A percentile compares a stretch with the other conserved stretches of the same genome.
phyloP scores from a whole-genome alignment of 176 grass and related monocot species.

The Aegilops speltoides region DNA sequence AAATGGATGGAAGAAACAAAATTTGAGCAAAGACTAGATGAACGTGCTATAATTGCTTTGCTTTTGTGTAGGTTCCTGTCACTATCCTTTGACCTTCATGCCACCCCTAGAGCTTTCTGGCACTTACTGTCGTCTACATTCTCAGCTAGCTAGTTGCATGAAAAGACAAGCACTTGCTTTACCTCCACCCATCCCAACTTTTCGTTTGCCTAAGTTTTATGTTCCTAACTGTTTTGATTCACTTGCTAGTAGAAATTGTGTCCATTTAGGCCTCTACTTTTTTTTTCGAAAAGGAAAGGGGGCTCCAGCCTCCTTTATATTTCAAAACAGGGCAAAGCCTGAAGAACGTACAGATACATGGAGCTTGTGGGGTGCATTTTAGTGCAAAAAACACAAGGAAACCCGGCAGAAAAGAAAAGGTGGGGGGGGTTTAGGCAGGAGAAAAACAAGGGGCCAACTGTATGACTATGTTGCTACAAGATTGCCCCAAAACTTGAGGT shows the following conservation, averaged over 20 bases:
- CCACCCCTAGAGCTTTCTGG: neutral
- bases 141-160: constrained; percentile 30
- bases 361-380: too few species aligned
- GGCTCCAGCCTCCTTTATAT: too few species aligned
- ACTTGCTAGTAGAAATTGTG: neutral
- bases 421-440: too few species aligned
- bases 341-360: too few species aligned
- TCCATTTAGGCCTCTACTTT: too few species aligned
- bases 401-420: too few species aligned
- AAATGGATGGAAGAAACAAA: neutral
- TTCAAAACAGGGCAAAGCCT: too few species aligned
- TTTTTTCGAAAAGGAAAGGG: too few species aligned
- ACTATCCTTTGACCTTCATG: constrained; percentile 19
- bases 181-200: neutral
- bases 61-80: neutral
- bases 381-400: too few species aligned
- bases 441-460: too few species aligned
- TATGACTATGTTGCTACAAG: too few species aligned
- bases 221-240: neutral
- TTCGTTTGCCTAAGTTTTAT: neutral
- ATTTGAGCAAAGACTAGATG: neutral
- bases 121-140: constrained; percentile 24
- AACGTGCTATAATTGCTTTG: neutral
- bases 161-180: neutral
- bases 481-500: too few species aligned